These are phyloP conservation scores for Lepidium campestre DNA, from an alignment of 441 rosid species.

Conservation along the genomic window DNA sequence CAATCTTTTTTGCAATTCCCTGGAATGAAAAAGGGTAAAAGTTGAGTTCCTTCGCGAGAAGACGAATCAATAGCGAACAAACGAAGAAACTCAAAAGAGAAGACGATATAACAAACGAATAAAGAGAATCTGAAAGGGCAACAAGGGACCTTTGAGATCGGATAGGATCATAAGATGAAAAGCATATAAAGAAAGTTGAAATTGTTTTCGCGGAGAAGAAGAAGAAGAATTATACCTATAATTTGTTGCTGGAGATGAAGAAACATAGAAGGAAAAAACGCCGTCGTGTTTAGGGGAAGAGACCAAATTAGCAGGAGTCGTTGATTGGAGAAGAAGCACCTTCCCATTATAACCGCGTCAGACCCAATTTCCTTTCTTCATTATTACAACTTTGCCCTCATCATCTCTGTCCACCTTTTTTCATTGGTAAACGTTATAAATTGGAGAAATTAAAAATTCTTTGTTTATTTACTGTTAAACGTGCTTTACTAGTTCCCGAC, in stretches of 20 bases:
- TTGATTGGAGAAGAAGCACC: conserved; percentile 26
- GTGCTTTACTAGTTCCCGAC: too few species aligned
- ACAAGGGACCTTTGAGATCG: conserved; percentile 1
- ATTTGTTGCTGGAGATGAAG: background rate
- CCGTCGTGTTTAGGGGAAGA: conserved; percentile 1
- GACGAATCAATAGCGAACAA: background rate
- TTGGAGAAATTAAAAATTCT: background rate
- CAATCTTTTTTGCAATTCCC: background rate
- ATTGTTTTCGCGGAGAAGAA: background rate
- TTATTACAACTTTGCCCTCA: conserved; percentile 9
- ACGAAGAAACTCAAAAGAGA: background rate
- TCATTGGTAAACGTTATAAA: background rate
- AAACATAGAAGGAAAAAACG: background rate
- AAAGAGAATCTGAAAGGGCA: background rate
- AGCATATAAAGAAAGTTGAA: background rate
- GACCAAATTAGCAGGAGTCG: conserved; percentile 28
- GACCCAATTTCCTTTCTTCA: background rate
- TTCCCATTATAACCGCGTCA: conserved; percentile 17
- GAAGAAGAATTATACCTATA: background rate
- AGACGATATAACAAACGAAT: background rate
- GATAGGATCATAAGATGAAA: background rate
- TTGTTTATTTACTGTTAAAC: too few species aligned
- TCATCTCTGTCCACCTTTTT: conserved; percentile 2
- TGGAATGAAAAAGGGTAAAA: background rate
- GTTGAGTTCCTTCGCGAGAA: background rate